Base-by-base conservation (phyloP, 208 protist species). In the Leishmania lainsoni region DNA sequence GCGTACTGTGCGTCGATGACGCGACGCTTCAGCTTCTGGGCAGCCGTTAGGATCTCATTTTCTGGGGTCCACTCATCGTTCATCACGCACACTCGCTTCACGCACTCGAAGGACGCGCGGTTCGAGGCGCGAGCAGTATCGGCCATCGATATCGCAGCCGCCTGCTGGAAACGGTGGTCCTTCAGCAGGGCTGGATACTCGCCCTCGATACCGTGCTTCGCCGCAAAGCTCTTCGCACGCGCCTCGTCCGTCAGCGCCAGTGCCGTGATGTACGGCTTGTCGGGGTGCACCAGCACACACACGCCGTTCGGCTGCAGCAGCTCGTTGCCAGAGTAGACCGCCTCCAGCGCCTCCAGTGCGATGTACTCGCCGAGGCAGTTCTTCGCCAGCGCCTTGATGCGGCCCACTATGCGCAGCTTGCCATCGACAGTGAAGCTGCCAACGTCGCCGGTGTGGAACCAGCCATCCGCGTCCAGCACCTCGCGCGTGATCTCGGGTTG, bases 361-460 rank as follows among this genome's bases (percentile, higher is more conserved):
- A 99, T 93, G 88, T 98, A 99, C 89, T 99, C 97, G 39, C 97
- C 97, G n/a, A 96, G 89, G 22, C 81, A 87, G 79, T 97, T 95
- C 90, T 99, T 99, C 80, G 94, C 95, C 63, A 99, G 86, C 26
- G 96, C 94, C 92, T 99, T 99, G 63, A 92, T 87, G 80, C 97
- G 92, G 14, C 95, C 97, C 0, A 99, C 85, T n/a, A 99, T 94
- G 61, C 87, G 76, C 20, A 98, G 29, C 29, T 83, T 89, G 26
- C 93, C 93, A 14, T 94, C 88, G 29, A 39, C 22, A 8, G 76
- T 68, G 72, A 96, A 76, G 66, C 76, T 83, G 61, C 95, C 97
- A 35, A 98, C 89, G 81, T 98, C 97, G 48, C 97, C 97, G 9
- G 96, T 98, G 86, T 95, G 87, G 85, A 98, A 98, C 92, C 92